These are phyloP conservation scores for Hapsidospora chrysogenum DNA, from an alignment of 495 filamentous ascomycete species.

Conservation along the genomic window DNA sequence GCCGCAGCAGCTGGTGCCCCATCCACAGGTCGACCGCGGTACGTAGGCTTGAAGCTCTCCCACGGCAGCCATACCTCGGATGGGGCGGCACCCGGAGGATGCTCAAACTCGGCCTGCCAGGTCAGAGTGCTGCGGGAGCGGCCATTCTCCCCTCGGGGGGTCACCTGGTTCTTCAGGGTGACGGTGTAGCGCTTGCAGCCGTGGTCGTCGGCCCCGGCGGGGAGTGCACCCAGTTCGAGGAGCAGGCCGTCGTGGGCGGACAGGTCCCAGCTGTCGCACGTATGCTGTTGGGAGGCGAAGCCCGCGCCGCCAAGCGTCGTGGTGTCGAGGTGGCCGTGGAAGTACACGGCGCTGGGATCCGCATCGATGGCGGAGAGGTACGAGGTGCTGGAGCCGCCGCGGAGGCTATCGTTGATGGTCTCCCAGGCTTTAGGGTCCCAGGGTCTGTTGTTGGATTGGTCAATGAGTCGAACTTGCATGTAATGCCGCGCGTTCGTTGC, in stretches of 20 bases:
- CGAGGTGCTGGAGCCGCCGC: conserved; percentile 44
- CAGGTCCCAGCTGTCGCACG: conserved; percentile 35
- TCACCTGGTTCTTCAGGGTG: conserved; percentile 50
- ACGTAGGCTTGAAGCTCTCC: conserved; percentile 49
- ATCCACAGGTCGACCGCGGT: conserved; percentile 39
- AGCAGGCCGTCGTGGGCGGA: conserved; percentile 34
- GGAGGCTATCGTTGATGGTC: conserved; percentile 52
- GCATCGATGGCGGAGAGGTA: conserved; percentile 4
- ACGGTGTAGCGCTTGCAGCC: conserved; percentile 48
- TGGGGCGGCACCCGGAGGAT: not conserved
- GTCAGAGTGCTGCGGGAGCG: conserved; percentile 42
- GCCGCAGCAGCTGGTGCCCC: no score
- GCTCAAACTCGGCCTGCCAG: conserved; percentile 38
- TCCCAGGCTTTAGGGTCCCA: conserved; percentile 49
- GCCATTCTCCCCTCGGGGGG: conserved; percentile 37
- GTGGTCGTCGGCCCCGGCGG: conserved; percentile 4
- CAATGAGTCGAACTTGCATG: no score
- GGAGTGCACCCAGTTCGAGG: conserved; percentile 5
- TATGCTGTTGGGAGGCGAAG: conserved; percentile 59
- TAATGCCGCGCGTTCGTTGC: no score
- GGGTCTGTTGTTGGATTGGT: conserved; percentile 19
- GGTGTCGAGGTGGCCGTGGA: conserved; percentile 56
- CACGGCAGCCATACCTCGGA: conserved; percentile 33
- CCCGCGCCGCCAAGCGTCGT: conserved; percentile 64
- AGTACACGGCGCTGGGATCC: conserved; percentile 19